Evolutionary conservation across 352 stramenopile genomes (phyloP).

Genomic region (Globisporangium okanoganense): DNA sequence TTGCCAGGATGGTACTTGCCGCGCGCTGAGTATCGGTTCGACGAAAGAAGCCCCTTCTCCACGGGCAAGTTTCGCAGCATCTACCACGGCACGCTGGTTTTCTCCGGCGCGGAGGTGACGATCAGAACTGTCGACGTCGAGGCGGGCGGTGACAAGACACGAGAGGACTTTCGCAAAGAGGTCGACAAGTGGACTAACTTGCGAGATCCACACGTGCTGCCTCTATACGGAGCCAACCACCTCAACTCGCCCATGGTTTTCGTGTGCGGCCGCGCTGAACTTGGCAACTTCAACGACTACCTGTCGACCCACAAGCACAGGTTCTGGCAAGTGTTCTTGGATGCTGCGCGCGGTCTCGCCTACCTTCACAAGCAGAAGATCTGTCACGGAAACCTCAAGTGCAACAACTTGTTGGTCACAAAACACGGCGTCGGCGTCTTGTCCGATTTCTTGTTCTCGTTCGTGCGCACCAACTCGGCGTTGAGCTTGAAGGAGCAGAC

Average conservation of each 20-base stretch:
- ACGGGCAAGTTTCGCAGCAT: conserved; percentile 13
- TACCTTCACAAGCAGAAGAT: conserved; percentile 27
- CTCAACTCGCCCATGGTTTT: conserved; percentile 13
- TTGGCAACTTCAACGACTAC: conserved; percentile 26
- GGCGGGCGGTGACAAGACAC: conserved; percentile 4
- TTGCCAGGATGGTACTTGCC: conserved; percentile 19
- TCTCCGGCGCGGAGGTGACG: conserved; percentile 16
- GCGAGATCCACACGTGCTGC: conserved; percentile 22
- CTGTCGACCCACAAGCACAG: conserved; percentile 16
- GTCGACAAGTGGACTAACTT: conserved; percentile 19
- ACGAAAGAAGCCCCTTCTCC: conserved; percentile 17
- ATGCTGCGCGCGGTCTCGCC: conserved; percentile 26
- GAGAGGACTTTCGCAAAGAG: conserved; percentile 13
- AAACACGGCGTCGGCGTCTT: conserved; percentile 21
- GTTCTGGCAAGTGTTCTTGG: conserved; percentile 27
- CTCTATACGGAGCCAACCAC: conserved; percentile 25
- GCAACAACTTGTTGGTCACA: conserved; percentile 29
- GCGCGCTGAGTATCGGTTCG: conserved; percentile 16
- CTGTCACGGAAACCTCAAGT: conserved; percentile 28
- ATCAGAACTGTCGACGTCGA: conserved; percentile 16
- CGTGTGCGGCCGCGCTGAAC: conserved; percentile 16
- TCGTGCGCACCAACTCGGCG: conserved; percentile 17
- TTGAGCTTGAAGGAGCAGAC: conserved; percentile 25
- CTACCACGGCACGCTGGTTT: conserved; percentile 14
- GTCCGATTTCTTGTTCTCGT: conserved; percentile 31